Conservation (phyloP, 2,329 filamentous ascomycete genomes). For the Sarocladium kiliense region DNA sequence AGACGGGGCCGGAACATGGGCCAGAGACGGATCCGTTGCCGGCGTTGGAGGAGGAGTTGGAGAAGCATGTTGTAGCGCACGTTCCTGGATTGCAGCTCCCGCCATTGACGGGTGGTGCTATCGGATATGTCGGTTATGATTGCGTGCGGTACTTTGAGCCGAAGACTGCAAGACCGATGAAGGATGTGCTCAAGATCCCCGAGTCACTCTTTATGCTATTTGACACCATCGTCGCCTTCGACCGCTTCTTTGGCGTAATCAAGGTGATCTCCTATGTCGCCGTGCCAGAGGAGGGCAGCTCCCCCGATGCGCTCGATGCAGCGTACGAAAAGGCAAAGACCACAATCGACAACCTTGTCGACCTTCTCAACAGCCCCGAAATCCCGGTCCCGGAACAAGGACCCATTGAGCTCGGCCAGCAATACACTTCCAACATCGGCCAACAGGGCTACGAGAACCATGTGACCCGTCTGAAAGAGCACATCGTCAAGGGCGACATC, state of each 20-base stretch:
- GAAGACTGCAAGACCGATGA: slow-evolving; percentile 82
- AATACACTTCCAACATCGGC: slow-evolving; percentile 91
- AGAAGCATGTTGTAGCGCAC: slow-evolving; percentile 71
- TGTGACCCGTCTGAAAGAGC: slow-evolving; percentile 78
- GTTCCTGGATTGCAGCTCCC: slow-evolving; percentile 80
- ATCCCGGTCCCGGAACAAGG: slow-evolving; percentile 72
- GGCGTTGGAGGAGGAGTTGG: slow-evolving; percentile 73
- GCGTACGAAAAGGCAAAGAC: slow-evolving; percentile 62
- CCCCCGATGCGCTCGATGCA: slow-evolving; percentile 43
- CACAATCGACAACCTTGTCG: slow-evolving; percentile 62
- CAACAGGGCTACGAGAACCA: slow-evolving; percentile 85
- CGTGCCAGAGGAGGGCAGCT: slow-evolving; percentile 47
- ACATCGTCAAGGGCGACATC: slow-evolving; percentile 89
- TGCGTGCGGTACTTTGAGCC: slow-evolving; percentile 98
- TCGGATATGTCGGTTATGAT: slow-evolving; percentile 96
- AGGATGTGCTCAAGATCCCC: slow-evolving; percentile 82
- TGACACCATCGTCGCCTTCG: slow-evolving; percentile 89
- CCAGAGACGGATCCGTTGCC: slow-evolving; percentile 80
- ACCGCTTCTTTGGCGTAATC: slow-evolving; percentile 88
- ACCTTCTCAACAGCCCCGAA: slow-evolving; percentile 67
- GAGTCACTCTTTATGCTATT: slow-evolving; percentile 97
- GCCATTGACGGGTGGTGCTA: slow-evolving; percentile 82
- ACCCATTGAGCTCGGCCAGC: slow-evolving; percentile 65
- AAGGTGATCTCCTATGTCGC: slow-evolving; percentile 90
- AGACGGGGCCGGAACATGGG: slow-evolving; percentile 84